phyloP scores from a whole-genome alignment of 768 basidiomycete genomes.

The Termitomyces sp. region DNA sequence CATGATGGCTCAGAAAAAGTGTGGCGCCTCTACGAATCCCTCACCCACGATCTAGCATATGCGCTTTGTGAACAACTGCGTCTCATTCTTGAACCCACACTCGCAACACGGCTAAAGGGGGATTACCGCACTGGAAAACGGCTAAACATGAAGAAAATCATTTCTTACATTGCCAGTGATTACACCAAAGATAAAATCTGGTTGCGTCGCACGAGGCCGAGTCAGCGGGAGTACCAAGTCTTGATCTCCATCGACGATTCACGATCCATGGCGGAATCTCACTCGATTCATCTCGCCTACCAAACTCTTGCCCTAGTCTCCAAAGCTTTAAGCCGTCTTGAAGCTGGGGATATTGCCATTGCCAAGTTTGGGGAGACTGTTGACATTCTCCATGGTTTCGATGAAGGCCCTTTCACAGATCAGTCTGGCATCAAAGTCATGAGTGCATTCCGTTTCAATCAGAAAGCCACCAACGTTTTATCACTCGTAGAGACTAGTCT shows the following conservation, averaged over 20 bases:
- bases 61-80: conserved; percentile 94
- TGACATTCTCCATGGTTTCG: conserved; percentile 85
- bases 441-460: conserved; percentile 82
- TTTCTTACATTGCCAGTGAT: conserved; percentile 96
- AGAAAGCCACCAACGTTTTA: conserved; percentile 84
- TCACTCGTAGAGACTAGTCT: conserved; percentile 78
- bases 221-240: conserved; percentile 92
- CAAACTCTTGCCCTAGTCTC: conserved; percentile 90
- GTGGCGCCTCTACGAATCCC: conserved; percentile 89
- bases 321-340: conserved; percentile 85
- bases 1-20: conserved; percentile 57
- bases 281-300: conserved; percentile 89
- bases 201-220: conserved; percentile 91
- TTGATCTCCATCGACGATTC: conserved; percentile 95
- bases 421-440: conserved; percentile 77
- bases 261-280: conserved; percentile 91
- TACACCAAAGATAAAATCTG: conserved; percentile 99
- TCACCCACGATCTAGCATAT: conserved; percentile 89
- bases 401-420: conserved; percentile 75
- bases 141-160: conserved; percentile 98
- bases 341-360: conserved; percentile 92
- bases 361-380: conserved; percentile 86
- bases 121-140: conserved; percentile 98
- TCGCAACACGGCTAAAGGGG: conserved; percentile 89
- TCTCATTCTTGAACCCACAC: conserved; percentile 91